Conservation (phyloP, 345 rosid species). For the Salix purpurea region DNA sequence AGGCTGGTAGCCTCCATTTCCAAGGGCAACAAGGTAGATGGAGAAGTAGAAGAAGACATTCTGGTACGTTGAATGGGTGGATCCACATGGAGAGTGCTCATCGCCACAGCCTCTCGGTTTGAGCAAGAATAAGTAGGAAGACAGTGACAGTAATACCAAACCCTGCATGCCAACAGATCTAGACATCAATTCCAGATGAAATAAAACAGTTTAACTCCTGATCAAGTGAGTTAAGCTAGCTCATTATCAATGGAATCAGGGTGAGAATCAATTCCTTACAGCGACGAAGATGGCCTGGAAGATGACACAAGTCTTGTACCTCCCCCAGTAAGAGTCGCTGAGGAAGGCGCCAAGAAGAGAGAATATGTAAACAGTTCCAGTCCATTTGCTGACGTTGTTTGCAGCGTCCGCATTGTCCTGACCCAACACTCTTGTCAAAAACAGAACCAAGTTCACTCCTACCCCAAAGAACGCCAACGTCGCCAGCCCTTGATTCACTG, state of each 20-base stretch:
- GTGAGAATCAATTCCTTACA: not conserved
- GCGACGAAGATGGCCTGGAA: conserved; percentile 24
- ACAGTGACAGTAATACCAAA: conserved; percentile 16
- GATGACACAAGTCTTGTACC: conserved; percentile 26
- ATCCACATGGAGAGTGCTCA: conserved; percentile 9
- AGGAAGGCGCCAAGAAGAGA: conserved; percentile 26
- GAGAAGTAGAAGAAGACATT: conserved; percentile 19
- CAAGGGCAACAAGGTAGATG: conserved; percentile 25
- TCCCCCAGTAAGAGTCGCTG: conserved; percentile 32
- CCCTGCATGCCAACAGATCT: conserved; percentile 12
- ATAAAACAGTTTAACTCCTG: no score
- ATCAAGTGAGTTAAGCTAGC: no score
- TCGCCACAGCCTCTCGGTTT: conserved; percentile 21
- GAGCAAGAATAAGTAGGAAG: conserved; percentile 15
- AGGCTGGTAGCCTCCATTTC: conserved; percentile 32
- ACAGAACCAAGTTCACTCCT: conserved; percentile 28
- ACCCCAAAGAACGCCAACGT: conserved; percentile 31
- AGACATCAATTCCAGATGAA: no score
- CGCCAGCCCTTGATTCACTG: conserved; percentile 31
- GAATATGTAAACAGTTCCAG: conserved; percentile 30
- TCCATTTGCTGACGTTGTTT: conserved; percentile 30
- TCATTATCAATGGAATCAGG: no score
- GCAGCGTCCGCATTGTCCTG: conserved; percentile 27
- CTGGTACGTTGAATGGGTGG: conserved; percentile 3
- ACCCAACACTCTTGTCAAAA: conserved; percentile 24